These are phyloP conservation scores for Tylopilus sp. DNA, from an alignment of 768 basidiomycete species.

Conservation along the genomic window DNA sequence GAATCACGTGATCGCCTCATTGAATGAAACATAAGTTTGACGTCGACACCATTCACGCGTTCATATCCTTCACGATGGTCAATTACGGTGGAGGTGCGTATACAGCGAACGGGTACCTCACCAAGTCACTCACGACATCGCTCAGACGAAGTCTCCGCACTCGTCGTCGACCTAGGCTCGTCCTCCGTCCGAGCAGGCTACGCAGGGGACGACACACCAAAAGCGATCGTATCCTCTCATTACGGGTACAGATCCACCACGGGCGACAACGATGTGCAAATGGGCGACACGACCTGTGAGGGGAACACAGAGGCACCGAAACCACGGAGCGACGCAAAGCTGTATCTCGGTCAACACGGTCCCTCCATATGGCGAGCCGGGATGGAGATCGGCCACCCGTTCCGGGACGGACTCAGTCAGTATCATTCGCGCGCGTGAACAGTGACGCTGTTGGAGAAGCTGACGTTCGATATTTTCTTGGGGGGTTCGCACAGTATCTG, in stretches of 20 bases:
- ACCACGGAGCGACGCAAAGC: conserved; percentile 48
- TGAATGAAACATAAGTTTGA: neutral
- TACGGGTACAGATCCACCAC: conserved; percentile 69
- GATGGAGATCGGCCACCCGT: conserved; percentile 84
- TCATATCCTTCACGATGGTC: conserved; percentile 50
- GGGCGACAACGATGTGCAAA: conserved; percentile 34
- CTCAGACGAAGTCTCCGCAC: conserved; percentile 92
- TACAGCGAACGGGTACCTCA: neutral
- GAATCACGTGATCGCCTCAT: neutral
- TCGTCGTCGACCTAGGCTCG: conserved; percentile 93
- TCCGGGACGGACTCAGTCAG: conserved; percentile 82
- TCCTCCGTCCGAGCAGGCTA: conserved; percentile 92
- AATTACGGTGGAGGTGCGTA: conserved; percentile 82
- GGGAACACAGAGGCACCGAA: conserved; percentile 28
- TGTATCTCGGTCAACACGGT: conserved; percentile 83
- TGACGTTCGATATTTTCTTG: no score
- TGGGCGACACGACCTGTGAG: conserved; percentile 38
- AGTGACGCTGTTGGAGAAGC: no score
- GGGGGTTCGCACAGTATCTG: conserved; percentile 55
- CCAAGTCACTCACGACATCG: conserved; percentile 1
- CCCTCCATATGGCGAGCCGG: conserved; percentile 87
- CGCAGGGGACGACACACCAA: conserved; percentile 95
- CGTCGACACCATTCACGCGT: neutral
- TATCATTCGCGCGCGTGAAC: conserved; percentile 9
- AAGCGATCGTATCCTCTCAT: conserved; percentile 83